These are phyloP conservation scores for Fusarium tricinctum DNA, from an alignment of 2,329 filamentous ascomycete genomes.

Conservation along the genomic window DNA sequence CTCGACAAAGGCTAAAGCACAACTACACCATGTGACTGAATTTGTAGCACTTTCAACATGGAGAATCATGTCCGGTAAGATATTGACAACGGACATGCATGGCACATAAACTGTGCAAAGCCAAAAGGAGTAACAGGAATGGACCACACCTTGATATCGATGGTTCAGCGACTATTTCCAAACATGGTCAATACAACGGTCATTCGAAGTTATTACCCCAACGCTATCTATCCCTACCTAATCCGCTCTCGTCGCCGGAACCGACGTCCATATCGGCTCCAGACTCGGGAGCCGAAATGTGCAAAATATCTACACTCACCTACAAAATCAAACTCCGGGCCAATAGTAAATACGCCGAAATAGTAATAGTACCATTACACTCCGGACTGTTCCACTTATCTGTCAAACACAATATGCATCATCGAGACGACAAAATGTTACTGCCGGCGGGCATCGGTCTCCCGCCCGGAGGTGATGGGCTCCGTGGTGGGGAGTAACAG, in stretches of 20 bases:
- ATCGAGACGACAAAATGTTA: neutral
- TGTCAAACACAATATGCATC: neutral
- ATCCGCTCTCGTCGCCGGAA: slow-evolving; percentile 18
- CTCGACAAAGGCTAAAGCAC: neutral
- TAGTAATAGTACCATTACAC: neutral
- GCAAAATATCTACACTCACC: slow-evolving; percentile 14
- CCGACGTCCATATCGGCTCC: slow-evolving; percentile 30
- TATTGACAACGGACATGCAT: neutral
- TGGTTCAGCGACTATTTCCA: neutral
- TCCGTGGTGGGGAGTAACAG: slow-evolving; percentile 12
- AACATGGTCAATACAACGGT: neutral
- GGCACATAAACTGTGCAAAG: slow-evolving; percentile 2
- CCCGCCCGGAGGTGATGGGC: slow-evolving; percentile 11
- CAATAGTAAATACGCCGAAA: neutral
- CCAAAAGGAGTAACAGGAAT: neutral
- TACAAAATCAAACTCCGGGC: slow-evolving; percentile 11
- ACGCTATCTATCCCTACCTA: neutral
- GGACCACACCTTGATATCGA: neutral
- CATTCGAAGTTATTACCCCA: neutral
- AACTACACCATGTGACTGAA: neutral
- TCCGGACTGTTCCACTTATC: neutral
- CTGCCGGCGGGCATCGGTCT: slow-evolving; percentile 1
- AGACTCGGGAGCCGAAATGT: slow-evolving; percentile 7
- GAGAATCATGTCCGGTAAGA: slow-evolving; percentile 40
- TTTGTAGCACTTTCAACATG: slow-evolving; percentile 16